These are phyloP conservation scores for Spirogloea muscicola DNA, from an alignment of 139 green algal genomes.

Conservation along the genomic window DNA sequence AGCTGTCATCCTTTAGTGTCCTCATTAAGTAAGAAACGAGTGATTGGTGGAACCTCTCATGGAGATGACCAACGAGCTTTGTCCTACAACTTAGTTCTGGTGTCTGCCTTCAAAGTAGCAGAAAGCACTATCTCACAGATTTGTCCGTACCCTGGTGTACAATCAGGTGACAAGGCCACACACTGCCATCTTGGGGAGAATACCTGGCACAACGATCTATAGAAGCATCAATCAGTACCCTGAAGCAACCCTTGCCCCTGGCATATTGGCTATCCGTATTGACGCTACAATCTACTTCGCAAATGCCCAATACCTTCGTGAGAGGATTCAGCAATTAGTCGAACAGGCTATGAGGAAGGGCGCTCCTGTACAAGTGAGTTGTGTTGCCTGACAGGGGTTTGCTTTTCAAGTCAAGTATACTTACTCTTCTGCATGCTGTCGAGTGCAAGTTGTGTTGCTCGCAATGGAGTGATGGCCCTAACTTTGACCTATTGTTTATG, in stretches of 20 bases:
- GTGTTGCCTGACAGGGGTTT: not conserved
- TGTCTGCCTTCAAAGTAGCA: too few species aligned
- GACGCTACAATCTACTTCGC: constrained; percentile 66
- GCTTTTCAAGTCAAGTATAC: too few species aligned
- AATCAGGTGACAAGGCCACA: constrained; percentile 61
- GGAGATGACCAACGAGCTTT: too few species aligned
- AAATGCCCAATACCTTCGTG: constrained; percentile 67
- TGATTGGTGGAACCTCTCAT: too few species aligned
- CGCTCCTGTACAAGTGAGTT: constrained; percentile 38
- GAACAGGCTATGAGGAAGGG: not conserved
- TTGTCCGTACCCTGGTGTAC: too few species aligned
- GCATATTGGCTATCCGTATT: constrained; percentile 63
- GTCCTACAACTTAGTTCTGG: too few species aligned
- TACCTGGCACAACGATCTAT: constrained; percentile 62
- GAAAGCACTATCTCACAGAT: too few species aligned
- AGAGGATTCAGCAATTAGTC: constrained; percentile 15
- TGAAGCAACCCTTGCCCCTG: constrained; percentile 52
- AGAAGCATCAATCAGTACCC: constrained; percentile 76
- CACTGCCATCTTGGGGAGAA: constrained; percentile 66
- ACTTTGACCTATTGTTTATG: not conserved
- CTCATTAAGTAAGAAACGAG: too few species aligned
- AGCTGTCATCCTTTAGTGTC: too few species aligned
- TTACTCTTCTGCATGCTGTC: too few species aligned
- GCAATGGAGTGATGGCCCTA: too few species aligned
- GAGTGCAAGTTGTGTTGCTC: too few species aligned